A percentile compares a stretch with the other conserved stretches of the same genome.
Conservation (phyloP, 257 asterid genomes). For the Gardenia jasminoides region DNA sequence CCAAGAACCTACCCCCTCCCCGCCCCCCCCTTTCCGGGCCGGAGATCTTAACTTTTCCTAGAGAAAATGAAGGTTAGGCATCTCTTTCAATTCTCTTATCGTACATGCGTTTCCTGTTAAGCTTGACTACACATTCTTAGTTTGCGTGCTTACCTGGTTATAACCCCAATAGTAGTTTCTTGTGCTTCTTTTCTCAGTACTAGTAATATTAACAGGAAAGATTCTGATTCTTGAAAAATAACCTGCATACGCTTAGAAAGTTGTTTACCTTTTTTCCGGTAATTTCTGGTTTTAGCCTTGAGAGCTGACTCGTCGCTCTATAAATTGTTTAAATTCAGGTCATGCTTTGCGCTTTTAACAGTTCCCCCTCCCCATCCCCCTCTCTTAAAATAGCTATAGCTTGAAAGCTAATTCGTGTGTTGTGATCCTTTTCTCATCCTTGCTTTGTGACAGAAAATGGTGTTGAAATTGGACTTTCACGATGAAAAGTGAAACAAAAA, state of each 20-base stretch:
- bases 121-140: too few relatives aligned
- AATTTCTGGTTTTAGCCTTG: too few relatives aligned
- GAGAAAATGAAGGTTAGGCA: conserved; percentile 19
- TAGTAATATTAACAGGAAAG: not conserved
- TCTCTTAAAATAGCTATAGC: not conserved
- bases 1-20: not conserved
- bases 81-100: not conserved
- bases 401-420: not conserved
- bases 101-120: not conserved
- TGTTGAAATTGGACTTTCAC: conserved; percentile 46
- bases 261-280: not conserved
- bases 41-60: conserved; percentile 2
- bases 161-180: too few relatives aligned
- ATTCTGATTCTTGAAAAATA: not conserved
- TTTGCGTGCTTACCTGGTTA: not conserved
- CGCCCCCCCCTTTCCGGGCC: too few relatives aligned
- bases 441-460: conserved; percentile 44
- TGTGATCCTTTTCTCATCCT: not conserved
- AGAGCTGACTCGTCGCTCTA: too few relatives aligned
- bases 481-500: conserved; percentile 59
- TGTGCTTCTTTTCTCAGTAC: not conserved
- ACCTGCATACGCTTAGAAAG: not conserved
- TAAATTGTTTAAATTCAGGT: not conserved
- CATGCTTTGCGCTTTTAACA: too few relatives aligned
- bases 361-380: too few relatives aligned